Base-by-base conservation (phyloP, 495 filamentous ascomycete genomes). In the Cercophora samala region DNA sequence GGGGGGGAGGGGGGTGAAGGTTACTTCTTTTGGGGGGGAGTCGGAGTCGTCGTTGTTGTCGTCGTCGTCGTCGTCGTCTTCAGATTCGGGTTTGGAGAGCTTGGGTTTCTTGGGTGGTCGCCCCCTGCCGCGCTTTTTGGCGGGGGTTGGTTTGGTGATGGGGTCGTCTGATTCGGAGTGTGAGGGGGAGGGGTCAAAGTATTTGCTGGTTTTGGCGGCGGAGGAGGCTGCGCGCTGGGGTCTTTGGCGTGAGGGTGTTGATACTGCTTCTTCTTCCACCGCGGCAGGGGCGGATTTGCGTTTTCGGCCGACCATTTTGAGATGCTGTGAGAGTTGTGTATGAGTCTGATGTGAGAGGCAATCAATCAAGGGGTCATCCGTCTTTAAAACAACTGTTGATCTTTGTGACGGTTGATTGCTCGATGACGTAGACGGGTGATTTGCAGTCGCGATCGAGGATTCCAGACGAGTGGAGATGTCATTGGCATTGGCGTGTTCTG, bases 1-100 rank as follows among this genome's bases (percentile, higher is more conserved):
- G 76, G 91, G 88, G 24, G 87, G 88, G 58, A 89, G 85, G 58
- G 88, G 84, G 69, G 92, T 89, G 71, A 92, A 86, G 15, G 77
- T 80, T 24, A 81, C 74, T 11, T 77, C 74, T 11, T 77, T 73
- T 32, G 75, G 72, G 5, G 72, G 70, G 18, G 76, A 76, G 22
- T 77, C 75, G 15, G 70, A 70, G 60, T 82, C 79, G 1, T 79
- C 77, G 18, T 79, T 72, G 4, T 72, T 68, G 5, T 76, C 73
- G 17, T 70, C 69, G 4, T 66, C 64, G 0, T 70, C 70, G 4
- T 68, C 66, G 0, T 71, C 51, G 17, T 58, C 56, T 5, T 59
- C 60, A 24, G 26, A 60, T 4, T 58, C 29, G 5, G 37, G 37
- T 11, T 46, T 46, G 25, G 60, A n/a, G n/a, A n/a, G n/a, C n/a